Base-by-base conservation (phyloP, 345 rosid species). In the Linum lewisii region DNA sequence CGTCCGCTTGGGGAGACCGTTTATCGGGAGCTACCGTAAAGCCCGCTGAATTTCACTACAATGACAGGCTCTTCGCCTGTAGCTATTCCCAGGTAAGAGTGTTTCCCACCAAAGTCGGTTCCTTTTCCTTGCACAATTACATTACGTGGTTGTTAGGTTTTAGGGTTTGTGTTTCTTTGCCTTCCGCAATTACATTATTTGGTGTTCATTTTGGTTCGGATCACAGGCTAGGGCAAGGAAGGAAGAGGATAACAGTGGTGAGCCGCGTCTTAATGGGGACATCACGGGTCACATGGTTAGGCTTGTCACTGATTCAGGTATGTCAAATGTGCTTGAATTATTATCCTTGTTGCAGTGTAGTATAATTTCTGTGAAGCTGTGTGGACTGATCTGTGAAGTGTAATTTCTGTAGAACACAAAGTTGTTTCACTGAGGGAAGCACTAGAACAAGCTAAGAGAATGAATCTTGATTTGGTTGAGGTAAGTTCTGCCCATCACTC, bases 271-370 rank as follows among this genome's bases (percentile, higher is more conserved):
- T 47, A 85, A 85, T 64, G 76, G 71, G 24, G 56, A 82, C 53
- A 82, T 85, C 38, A 64, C 38, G 23, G 81, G 76, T 36, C 63
- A 11, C 16, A 20, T 51, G 67, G 75, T 85, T 24, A 72, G 92
- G 73, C 73, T 85, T 22, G 88, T 82, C 51, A 57, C 26, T 6
- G 88, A 74, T 5, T 80, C 79, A 37, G 88, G 92, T 85, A 75
- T 21, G 34, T 7, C 20, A 22, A 19, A 6, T 54, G 57, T 13
- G 3, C 5, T 6, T 14, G 15, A 20, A 54, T 21, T 57, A 9
- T 25, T 57, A 9, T 57, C 18, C 24, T 10, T 23, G 4, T 0
- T 23, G 16, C 14, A 9, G 13, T 0, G 4, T 20, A 1, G 13
- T 55, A 6, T 3, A 3, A 24, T 56, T 24, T 14, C 15, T 7